Percentiles rank a stretch among this genome's conserved stretches.
These are phyloP conservation scores for Claviceps sp. DNA, from an alignment of 2,329 filamentous ascomycete species.

Conservation along the genomic window DNA sequence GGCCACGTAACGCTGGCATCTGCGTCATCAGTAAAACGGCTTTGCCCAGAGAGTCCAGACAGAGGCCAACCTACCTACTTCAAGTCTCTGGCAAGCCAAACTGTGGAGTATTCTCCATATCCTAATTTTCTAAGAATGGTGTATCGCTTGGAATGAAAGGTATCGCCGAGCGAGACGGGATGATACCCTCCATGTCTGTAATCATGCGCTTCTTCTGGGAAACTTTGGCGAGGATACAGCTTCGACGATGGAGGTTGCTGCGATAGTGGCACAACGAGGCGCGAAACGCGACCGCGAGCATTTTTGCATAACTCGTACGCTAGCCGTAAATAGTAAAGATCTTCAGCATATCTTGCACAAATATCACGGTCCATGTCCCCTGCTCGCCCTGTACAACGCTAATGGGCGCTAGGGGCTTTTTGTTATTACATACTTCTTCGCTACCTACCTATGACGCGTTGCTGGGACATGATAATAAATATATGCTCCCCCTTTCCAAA, in stretches of 20 bases:
- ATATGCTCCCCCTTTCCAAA: too few relatives aligned
- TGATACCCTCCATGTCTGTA: too few relatives aligned
- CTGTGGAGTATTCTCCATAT: conserved; percentile 11
- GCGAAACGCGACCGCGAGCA: not conserved
- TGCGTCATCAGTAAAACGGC: not conserved
- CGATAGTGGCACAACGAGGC: not conserved
- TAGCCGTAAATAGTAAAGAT: too few relatives aligned
- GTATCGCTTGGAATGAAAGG: conserved; percentile 4
- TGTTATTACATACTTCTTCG: too few relatives aligned
- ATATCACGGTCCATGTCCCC: too few relatives aligned
- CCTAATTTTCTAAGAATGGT: conserved; percentile 12
- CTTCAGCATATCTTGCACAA: too few relatives aligned
- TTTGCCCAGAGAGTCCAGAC: not conserved
- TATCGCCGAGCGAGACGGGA: too few relatives aligned
- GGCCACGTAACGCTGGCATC: not conserved
- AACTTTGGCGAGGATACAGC: not conserved
- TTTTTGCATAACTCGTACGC: not conserved
- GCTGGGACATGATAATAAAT: too few relatives aligned
- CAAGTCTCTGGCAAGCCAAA: conserved; percentile 11
- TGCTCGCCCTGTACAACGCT: too few relatives aligned
- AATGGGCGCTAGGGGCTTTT: too few relatives aligned
- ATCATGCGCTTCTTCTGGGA: too few relatives aligned
- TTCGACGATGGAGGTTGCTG: not conserved
- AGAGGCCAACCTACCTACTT: conserved; percentile 2
- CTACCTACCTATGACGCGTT: too few relatives aligned